phyloP scores from a whole-genome alignment of 176 grass and related monocot species.

The Avena insularis region DNA sequence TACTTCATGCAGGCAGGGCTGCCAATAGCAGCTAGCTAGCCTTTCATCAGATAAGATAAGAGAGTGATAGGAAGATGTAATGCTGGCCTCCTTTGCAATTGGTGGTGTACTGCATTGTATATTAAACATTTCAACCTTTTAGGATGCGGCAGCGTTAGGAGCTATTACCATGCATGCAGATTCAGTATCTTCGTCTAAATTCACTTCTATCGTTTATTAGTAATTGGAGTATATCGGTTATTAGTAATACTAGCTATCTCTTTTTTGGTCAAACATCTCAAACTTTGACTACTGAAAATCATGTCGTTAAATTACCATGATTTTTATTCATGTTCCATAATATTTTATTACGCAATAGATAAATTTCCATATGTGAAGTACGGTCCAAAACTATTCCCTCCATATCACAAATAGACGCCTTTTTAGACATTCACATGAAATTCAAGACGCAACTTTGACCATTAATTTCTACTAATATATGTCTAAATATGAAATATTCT shows the following conservation, averaged over 20 bases:
- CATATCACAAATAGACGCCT: no score
- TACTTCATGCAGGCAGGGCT: constrained; percentile 41
- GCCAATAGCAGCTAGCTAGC: constrained; percentile 1
- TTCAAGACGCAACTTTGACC: not conserved
- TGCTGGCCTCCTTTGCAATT: constrained; percentile 25
- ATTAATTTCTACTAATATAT: no score
- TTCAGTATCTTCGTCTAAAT: constrained; percentile 8
- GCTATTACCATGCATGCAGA: not conserved
- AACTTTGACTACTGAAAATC: no score
- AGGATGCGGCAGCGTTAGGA: constrained; percentile 2
- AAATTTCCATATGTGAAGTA: no score
- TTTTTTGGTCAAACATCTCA: not conserved
- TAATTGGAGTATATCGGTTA: not conserved
- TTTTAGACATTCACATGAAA: no score
- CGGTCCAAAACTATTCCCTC: no score
- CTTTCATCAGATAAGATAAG: constrained; percentile 36
- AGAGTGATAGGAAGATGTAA: not conserved
- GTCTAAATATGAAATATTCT: no score
- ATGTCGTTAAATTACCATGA: no score
- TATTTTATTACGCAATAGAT: no score
- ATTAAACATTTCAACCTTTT: constrained; percentile 32
- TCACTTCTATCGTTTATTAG: constrained; percentile 5
- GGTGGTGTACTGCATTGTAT: not conserved
- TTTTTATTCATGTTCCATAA: no score
- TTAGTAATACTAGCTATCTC: not conserved